phyloP scores from a whole-genome alignment of 345 rosid genomes.

The Toxicodendron radicans region DNA sequence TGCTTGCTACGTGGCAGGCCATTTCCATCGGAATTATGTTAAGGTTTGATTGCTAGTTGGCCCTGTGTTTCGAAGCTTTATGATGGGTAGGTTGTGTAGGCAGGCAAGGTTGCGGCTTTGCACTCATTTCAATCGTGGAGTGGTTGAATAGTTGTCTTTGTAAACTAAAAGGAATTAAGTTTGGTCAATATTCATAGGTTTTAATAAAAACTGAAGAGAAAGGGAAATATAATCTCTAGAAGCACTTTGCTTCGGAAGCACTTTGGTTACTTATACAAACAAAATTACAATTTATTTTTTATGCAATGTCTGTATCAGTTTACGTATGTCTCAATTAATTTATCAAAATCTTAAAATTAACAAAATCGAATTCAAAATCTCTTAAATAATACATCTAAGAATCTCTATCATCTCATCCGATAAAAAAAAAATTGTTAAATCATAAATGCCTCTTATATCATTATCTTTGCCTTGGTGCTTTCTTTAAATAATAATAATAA shows the following conservation, averaged over 20 bases:
- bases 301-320: too few species aligned
- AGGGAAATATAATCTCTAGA: neutral
- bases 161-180: neutral
- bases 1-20: constrained; percentile 16
- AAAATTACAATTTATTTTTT: too few species aligned
- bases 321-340: too few species aligned
- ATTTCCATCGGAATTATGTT: neutral
- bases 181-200: neutral
- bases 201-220: too few species aligned
- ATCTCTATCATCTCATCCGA: too few species aligned
- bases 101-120: neutral
- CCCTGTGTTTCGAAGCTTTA: neutral
- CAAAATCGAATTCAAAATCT: too few species aligned
- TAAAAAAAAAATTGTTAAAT: too few species aligned
- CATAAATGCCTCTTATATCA: too few species aligned
- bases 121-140: constrained; percentile 2
- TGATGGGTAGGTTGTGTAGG: neutral
- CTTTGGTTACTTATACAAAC: neutral
- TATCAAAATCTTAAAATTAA: too few species aligned
- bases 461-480: too few species aligned
- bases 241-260: neutral
- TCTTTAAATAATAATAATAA: too few species aligned
- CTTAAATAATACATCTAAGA: too few species aligned
- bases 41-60: neutral
- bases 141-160: neutral